Evolutionary conservation across 1,284 basidiomycete genomes (phyloP).

Genomic region (Fistulina hepatica): DNA sequence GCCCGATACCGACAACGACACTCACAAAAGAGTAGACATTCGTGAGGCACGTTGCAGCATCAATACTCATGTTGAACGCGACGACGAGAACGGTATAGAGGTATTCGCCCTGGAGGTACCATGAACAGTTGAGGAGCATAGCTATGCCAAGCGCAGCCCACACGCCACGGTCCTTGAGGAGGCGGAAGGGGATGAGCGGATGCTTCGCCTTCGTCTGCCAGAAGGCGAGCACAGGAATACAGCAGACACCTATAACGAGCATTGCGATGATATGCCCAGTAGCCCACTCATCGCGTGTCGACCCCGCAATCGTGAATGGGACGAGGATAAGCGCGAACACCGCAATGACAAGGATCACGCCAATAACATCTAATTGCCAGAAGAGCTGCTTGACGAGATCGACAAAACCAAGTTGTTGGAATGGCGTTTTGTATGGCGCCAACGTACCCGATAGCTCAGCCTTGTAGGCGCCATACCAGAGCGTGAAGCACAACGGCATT

Average conservation of each 20-base stretch:
- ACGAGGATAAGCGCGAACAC: slow-evolving; percentile 25
- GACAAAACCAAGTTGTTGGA: slow-evolving; percentile 9
- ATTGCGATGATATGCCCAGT: slow-evolving; percentile 24
- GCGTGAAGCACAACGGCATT: slow-evolving; percentile 22
- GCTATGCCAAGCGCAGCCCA: slow-evolving; percentile 26
- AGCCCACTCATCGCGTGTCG: slow-evolving; percentile 20
- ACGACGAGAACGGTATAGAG: slow-evolving; percentile 26
- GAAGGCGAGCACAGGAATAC: slow-evolving; percentile 24
- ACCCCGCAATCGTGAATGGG: slow-evolving; percentile 28
- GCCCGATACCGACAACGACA: slow-evolving; percentile 23
- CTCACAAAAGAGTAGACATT: slow-evolving; percentile 29
- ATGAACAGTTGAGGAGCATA: slow-evolving; percentile 24
- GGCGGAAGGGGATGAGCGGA: slow-evolving; percentile 26
- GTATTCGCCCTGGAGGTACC: slow-evolving; percentile 24
- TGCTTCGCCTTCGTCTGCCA: slow-evolving; percentile 28
- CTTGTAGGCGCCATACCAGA: slow-evolving; percentile 20
- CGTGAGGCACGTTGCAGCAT: slow-evolving; percentile 25
- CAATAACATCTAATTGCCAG: slow-evolving; percentile 28
- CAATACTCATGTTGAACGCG: slow-evolving; percentile 25
- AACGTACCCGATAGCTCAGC: slow-evolving; percentile 19
- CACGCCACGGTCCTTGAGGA: slow-evolving; percentile 27
- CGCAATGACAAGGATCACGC: slow-evolving; percentile 25
- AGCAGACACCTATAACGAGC: slow-evolving; percentile 24
- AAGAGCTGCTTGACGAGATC: slow-evolving; percentile 22
- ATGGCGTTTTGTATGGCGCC: slow-evolving; percentile 19